Conservation (phyloP, 2,329 filamentous ascomycete species). For the Alternaria ethzedia region DNA sequence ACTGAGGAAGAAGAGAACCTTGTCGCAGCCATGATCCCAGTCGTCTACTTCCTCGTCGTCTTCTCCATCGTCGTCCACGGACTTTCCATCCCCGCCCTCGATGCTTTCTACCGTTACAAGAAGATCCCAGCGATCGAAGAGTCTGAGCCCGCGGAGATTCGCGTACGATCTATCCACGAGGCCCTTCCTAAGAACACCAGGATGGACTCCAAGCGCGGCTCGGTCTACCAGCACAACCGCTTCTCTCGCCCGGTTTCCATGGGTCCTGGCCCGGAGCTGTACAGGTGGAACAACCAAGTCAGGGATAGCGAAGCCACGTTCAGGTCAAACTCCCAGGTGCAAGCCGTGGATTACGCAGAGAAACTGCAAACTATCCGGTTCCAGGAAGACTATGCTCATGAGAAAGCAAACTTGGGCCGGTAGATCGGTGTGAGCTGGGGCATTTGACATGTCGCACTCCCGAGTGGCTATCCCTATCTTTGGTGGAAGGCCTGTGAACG, state of each 20-base stretch:
- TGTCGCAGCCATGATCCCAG: conserved; percentile 51
- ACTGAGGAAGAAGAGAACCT: conserved; percentile 51
- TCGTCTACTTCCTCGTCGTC: conserved; percentile 56
- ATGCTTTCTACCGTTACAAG: conserved; percentile 48
- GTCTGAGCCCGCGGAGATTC: conserved; percentile 25
- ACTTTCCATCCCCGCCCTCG: conserved; percentile 56
- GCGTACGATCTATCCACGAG: conserved; percentile 47
- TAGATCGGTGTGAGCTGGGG: not conserved
- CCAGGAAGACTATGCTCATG: conserved; percentile 2
- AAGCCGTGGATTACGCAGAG: not conserved
- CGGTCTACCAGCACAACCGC: conserved; percentile 56
- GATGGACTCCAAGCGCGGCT: conserved; percentile 33
- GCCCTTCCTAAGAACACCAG: conserved; percentile 52
- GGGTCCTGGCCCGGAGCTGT: conserved; percentile 7
- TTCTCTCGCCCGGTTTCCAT: conserved; percentile 46
- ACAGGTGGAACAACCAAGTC: conserved; percentile 10
- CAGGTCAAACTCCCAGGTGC: not conserved
- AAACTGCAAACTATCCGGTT: conserved; percentile 5
- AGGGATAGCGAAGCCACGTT: conserved; percentile 8
- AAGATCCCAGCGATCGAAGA: conserved; percentile 54
- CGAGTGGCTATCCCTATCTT: not conserved
- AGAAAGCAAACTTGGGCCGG: not conserved
- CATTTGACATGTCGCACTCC: not conserved
- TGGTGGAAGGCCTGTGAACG: not conserved
- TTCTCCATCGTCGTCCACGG: conserved; percentile 58